phyloP scores from a whole-genome alignment of 1,284 basidiomycete species.

The Microbotryomycetes sp. region DNA sequence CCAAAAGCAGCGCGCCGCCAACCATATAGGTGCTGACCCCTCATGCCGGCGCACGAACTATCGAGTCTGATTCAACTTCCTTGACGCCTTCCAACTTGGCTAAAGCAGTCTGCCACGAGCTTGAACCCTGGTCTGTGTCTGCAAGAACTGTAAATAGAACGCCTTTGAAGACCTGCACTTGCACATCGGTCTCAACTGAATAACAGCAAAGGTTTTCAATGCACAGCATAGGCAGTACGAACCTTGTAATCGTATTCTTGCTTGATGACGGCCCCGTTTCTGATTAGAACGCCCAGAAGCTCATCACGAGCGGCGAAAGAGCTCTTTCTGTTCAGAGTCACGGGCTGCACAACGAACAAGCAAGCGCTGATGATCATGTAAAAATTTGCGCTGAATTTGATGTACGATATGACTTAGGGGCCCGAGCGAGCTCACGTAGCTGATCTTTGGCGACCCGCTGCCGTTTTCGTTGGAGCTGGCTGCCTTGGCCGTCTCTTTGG shows the following conservation, averaged over 20 bases:
- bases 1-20: no score
- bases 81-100: constrained; percentile 16
- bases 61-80: constrained; percentile 20
- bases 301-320: constrained; percentile 17
- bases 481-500: background rate
- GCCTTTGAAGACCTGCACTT: constrained; percentile 24
- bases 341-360: constrained; percentile 10
- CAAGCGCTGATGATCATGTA: no score
- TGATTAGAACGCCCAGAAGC: constrained; percentile 16
- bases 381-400: no score
- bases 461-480: no score
- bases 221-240: no score
- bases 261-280: constrained; percentile 17
- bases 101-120: constrained; percentile 4
- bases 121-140: constrained; percentile 6
- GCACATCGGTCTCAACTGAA: no score
- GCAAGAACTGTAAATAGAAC: constrained; percentile 19
- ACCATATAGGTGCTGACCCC: no score
- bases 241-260: constrained; percentile 24
- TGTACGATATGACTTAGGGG: no score
- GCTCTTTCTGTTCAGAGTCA: constrained; percentile 17
- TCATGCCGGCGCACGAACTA: constrained; percentile 2
- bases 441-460: no score
- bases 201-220: no score
- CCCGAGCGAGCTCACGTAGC: no score